Conservation (phyloP, 768 basidiomycete species). For the Kwoniella heveanensis region DNA sequence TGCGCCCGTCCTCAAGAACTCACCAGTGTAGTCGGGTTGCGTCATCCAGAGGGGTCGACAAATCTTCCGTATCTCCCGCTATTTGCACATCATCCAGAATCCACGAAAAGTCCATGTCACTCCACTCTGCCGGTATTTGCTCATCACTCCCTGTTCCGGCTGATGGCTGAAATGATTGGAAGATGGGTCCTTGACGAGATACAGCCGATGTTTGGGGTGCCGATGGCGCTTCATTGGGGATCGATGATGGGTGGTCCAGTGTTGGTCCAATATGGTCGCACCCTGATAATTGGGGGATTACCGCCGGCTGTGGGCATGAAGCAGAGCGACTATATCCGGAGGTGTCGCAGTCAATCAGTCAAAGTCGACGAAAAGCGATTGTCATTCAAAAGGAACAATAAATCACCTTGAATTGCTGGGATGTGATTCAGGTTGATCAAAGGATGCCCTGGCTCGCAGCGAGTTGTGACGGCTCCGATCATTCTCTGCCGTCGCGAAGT, state of each 20-base stretch:
- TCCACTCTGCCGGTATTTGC: background rate
- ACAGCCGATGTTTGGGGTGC: background rate
- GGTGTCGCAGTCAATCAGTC: too few species aligned
- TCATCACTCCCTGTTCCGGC: constrained; percentile 3
- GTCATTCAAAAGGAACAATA: background rate
- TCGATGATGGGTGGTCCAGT: background rate
- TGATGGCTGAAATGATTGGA: constrained; percentile 14
- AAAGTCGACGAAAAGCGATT: background rate
- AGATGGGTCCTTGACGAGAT: background rate
- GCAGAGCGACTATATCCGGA: too few species aligned
- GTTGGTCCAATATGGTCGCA: background rate
- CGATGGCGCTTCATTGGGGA: background rate
- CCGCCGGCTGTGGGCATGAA: too few species aligned
- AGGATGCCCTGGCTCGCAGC: background rate
- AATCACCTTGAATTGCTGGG: background rate
- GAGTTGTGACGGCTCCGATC: background rate
- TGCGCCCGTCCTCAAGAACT: too few species aligned
- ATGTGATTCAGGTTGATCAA: background rate
- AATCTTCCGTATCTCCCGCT: background rate
- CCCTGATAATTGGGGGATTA: background rate
- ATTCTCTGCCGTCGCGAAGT: too few species aligned
- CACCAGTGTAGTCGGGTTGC: constrained; percentile 9
- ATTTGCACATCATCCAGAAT: constrained; percentile 1
- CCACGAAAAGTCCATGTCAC: constrained; percentile 18
- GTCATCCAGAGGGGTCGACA: background rate